Evolutionary conservation across 176 grass and related monocot species (phyloP).

Genomic region (Carex parvula): DNA sequence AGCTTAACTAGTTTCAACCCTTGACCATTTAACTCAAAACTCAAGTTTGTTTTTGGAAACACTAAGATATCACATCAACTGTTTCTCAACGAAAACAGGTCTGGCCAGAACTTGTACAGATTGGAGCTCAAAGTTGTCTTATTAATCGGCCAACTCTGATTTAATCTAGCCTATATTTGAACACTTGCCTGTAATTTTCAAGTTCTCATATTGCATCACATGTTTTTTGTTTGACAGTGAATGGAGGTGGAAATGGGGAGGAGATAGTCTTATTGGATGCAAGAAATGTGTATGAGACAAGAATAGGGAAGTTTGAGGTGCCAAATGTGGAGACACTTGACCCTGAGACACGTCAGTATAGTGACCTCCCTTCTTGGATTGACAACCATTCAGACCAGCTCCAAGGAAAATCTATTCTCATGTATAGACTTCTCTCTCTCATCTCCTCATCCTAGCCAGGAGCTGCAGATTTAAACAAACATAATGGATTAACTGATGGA

Average conservation of each 20-base stretch:
- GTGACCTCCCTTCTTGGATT: constrained; percentile 75
- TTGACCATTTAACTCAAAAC: background rate
- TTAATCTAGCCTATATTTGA: background rate
- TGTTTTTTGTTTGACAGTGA: background rate
- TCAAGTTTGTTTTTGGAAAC: background rate
- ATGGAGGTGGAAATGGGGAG: constrained; percentile 27
- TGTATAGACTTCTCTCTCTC: constrained; percentile 37
- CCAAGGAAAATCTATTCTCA: constrained; percentile 71
- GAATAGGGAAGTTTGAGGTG: constrained; percentile 80
- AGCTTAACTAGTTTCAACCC: background rate
- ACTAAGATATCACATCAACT: background rate
- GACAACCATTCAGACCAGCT: constrained; percentile 69
- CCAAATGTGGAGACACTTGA: constrained; percentile 69
- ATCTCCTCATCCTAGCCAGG: background rate
- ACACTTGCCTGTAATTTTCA: background rate
- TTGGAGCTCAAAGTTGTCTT: background rate
- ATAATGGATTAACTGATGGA: background rate
- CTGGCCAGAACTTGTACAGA: background rate
- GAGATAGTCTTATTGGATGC: constrained; percentile 74
- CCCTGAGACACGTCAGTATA: constrained; percentile 85
- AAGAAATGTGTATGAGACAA: constrained; percentile 82
- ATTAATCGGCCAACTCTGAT: background rate
- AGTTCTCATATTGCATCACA: constrained; percentile 1
- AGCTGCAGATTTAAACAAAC: background rate
- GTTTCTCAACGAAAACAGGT: background rate